phyloP scores from a whole-genome alignment of 2,329 filamentous ascomycete species.

The Aspergillus neotritici region DNA sequence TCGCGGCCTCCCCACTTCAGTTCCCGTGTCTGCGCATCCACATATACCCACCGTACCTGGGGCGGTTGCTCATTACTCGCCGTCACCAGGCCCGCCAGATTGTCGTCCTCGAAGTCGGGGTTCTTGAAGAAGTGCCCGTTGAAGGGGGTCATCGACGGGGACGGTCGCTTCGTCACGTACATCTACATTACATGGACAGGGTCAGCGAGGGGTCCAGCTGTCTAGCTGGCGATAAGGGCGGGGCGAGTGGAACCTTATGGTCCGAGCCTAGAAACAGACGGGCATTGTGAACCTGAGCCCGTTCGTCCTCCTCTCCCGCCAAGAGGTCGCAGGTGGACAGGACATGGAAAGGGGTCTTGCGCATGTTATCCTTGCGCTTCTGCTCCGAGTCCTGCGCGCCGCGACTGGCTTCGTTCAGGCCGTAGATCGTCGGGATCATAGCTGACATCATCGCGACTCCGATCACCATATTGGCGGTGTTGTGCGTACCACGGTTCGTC shows the following conservation, averaged over 20 bases:
- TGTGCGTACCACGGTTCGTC: no score
- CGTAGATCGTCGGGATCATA: slow-evolving; percentile 8
- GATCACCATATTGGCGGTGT: slow-evolving; percentile 5
- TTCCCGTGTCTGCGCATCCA: slow-evolving; percentile 5
- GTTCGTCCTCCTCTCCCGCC: background rate
- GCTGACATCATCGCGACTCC: slow-evolving; percentile 9
- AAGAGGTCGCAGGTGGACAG: background rate
- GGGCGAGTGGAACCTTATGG: slow-evolving; percentile 1
- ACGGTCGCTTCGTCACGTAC: slow-evolving; percentile 5
- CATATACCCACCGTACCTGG: slow-evolving; percentile 7
- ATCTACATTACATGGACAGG: background rate
- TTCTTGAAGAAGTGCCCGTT: slow-evolving; percentile 4
- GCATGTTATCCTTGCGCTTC: slow-evolving; percentile 1
- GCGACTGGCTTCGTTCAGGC: slow-evolving; percentile 7
- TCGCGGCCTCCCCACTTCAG: slow-evolving; percentile 9
- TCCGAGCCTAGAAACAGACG: slow-evolving; percentile 6
- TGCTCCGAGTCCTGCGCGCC: slow-evolving; percentile 5
- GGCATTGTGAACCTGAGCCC: slow-evolving; percentile 7
- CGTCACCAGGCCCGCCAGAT: slow-evolving; percentile 3
- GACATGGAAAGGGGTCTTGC: slow-evolving; percentile 2
- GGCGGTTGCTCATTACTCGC: slow-evolving; percentile 5
- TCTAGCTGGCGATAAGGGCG: background rate
- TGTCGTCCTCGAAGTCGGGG: slow-evolving; percentile 4
- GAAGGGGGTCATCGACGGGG: slow-evolving; percentile 1
- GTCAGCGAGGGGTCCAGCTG: no score